Conservation (phyloP, 2,329 filamentous ascomycete species). For the Colletotrichum neosansevieriae region DNA sequence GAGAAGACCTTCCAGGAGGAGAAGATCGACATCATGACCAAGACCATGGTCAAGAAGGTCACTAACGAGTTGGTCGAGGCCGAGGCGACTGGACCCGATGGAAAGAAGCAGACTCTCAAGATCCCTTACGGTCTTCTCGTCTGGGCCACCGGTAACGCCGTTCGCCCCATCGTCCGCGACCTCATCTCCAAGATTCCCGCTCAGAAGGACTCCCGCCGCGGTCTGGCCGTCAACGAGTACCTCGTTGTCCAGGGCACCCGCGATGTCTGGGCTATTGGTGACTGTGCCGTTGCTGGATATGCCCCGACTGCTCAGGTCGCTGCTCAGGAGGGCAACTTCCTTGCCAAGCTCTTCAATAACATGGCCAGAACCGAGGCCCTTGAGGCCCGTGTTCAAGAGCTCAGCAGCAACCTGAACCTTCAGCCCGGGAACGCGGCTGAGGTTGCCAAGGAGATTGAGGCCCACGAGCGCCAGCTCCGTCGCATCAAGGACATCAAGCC, state of each 20-base stretch:
- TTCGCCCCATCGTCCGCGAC: slow-evolving; percentile 90
- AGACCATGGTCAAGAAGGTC: slow-evolving; percentile 99
- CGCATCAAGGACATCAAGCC: slow-evolving; percentile 95
- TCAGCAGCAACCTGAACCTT: slow-evolving; percentile 73
- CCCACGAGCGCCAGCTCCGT: slow-evolving; percentile 86
- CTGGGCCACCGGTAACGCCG: slow-evolving; percentile 97
- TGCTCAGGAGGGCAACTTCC: slow-evolving; percentile 93
- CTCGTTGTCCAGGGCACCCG: slow-evolving; percentile 97
- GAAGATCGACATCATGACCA: slow-evolving; percentile 96
- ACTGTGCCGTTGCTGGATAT: slow-evolving; percentile 97
- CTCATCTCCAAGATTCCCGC: slow-evolving; percentile 93
- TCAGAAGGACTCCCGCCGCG: slow-evolving; percentile 94
- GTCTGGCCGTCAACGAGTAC: slow-evolving; percentile 97
- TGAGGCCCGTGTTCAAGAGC: slow-evolving; percentile 78
- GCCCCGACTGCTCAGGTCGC: slow-evolving; percentile 98
- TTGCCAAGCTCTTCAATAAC: slow-evolving; percentile 97
- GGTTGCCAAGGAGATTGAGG: slow-evolving; percentile 80
- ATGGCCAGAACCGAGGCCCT: slow-evolving; percentile 94
- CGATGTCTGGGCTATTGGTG: slow-evolving; percentile 97
- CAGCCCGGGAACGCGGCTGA: slow-evolving; percentile 76
- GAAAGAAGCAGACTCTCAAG: slow-evolving; percentile 81
- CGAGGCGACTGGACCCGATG: slow-evolving; percentile 83
- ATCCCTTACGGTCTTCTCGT: slow-evolving; percentile 97
- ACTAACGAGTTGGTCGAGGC: slow-evolving; percentile 94
- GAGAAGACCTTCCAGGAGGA: slow-evolving; percentile 99